Evolutionary conservation across 495 filamentous ascomycete genomes (phyloP).

Genomic region (Hypoxylon subgilvum): DNA sequence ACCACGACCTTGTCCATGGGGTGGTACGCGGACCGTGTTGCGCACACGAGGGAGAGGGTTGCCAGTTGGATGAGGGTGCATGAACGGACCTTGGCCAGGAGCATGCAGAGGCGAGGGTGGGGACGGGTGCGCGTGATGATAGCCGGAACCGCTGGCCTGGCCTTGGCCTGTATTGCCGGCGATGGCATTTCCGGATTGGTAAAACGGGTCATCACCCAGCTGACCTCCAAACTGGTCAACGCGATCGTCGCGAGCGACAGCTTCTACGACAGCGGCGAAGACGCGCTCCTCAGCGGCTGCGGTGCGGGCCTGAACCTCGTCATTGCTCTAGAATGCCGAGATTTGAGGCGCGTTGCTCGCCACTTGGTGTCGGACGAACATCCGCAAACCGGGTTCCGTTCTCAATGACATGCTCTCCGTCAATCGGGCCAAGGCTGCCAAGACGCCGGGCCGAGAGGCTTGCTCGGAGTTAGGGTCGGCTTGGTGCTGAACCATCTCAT

Average conservation of each 20-base stretch:
- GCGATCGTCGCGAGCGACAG: slow-evolving; percentile 3
- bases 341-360: slow-evolving; percentile 13
- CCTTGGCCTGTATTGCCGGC: too few species aligned
- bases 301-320: slow-evolving; percentile 16
- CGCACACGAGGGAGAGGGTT: too few species aligned
- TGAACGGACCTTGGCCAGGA: too few species aligned
- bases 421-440: background rate
- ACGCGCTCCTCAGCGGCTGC: slow-evolving; percentile 8
- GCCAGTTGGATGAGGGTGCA: too few species aligned
- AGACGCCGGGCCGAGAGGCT: background rate
- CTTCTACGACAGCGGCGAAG: background rate
- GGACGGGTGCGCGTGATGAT: too few species aligned
- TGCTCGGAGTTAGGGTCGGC: background rate
- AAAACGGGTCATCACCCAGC: slow-evolving; percentile 25
- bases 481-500: slow-evolving; percentile 19
- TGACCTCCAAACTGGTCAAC: background rate
- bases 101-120: too few species aligned
- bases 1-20: too few species aligned
- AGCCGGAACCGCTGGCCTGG: too few species aligned
- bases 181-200: background rate
- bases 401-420: background rate
- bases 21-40: too few species aligned
- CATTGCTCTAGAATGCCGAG: slow-evolving; percentile 25
- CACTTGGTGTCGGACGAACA: slow-evolving; percentile 17
- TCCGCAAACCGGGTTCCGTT: slow-evolving; percentile 10